Percentiles rank a stretch among this genome's conserved stretches.
These are phyloP conservation scores for Geosmithia morbida DNA, from an alignment of 2,329 filamentous ascomycete species.

Conservation along the genomic window DNA sequence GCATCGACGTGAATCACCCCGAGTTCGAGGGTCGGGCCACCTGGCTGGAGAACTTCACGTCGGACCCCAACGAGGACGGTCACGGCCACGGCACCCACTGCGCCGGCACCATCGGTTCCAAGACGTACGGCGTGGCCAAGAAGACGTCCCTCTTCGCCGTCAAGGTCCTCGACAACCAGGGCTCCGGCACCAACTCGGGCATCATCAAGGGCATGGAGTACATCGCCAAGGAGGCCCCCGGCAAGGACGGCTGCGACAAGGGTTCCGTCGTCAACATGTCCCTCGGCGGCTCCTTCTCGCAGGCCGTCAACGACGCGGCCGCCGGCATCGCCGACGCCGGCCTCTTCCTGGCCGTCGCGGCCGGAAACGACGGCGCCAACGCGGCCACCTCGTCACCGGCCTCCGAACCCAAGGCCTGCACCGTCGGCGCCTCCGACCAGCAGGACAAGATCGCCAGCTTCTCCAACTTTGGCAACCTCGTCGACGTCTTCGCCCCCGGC, in stretches of 20 bases:
- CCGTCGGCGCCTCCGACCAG: constrained; percentile 29
- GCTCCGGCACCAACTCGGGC: constrained; percentile 18
- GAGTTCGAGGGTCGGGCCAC: constrained; percentile 14
- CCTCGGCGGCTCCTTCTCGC: constrained; percentile 27
- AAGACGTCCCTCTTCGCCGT: constrained; percentile 23
- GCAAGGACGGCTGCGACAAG: constrained; percentile 19
- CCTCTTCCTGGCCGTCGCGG: constrained; percentile 34
- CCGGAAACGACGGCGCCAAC: constrained; percentile 34
- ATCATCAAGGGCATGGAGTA: constrained; percentile 29
- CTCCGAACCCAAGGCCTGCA: constrained; percentile 32
- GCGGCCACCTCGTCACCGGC: constrained; percentile 30
- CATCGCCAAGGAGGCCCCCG: constrained; percentile 18
- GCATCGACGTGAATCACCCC: constrained; percentile 17
- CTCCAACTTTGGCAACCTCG: constrained; percentile 32
- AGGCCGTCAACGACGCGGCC: constrained; percentile 32
- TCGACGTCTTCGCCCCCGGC: constrained; percentile 36
- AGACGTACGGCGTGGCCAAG: constrained; percentile 20
- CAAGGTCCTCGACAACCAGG: constrained; percentile 25
- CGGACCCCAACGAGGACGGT: constrained; percentile 7
- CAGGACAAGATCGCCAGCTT: constrained; percentile 27
- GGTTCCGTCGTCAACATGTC: constrained; percentile 42
- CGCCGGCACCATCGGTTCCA: constrained; percentile 10
- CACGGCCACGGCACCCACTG: constrained; percentile 22
- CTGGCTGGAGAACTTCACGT: constrained; percentile 6
- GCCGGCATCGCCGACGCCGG: constrained; percentile 26